Evolutionary conservation across 192 early-diverging fungal species (phyloP), one percentile per base, ranked within the genome.

Genomic region (Kappamyces sp.): DNA sequence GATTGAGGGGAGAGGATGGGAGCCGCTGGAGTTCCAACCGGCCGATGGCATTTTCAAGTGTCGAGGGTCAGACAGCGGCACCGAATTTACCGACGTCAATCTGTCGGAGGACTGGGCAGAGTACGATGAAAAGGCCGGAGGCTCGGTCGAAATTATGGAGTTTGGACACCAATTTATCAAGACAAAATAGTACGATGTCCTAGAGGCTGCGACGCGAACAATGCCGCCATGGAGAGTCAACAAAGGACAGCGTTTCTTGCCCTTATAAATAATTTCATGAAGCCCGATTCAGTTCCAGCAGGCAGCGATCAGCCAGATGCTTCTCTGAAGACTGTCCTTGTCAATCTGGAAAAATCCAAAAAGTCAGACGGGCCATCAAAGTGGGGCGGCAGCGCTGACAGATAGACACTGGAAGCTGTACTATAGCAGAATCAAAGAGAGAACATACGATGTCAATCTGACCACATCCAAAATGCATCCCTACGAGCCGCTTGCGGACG

Each of bases 1-100:
- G 6, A 65, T 96, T 11, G 93, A 96, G 60, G 88, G 87, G 59
- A 80, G 91, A 7, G 91, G 91, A 22, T 58, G 89, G 59, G 93
- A 94, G 62, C 78, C 87, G 1, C 82, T 91, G 4, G 87, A 77
- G 53, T 91, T 87, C 67, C 78, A 22, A 22, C 22, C 22, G 0
- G 22, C 22, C 22, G 22, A 22, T 22, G 22, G 22, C 22, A 22
- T 22, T 22, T 22, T 22, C 22, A 22, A 22, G 22, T 90, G 82
- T 32, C 71, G 73, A 60, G 89, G 91, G 41, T 66, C 68, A 14
- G 87, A 91, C 55, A 85, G 86, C 0, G 70, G 73, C 5, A 84
- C 83, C 2, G 8, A 43, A 39, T 96, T 96, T 70, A 73, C 84
- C 15, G 87, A 90, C 34, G 74, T 96, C 60, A 86, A 90, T 60